Evolutionary conservation across 495 filamentous ascomycete species (phyloP).

Genomic region (Aspergillus cristatus): DNA sequence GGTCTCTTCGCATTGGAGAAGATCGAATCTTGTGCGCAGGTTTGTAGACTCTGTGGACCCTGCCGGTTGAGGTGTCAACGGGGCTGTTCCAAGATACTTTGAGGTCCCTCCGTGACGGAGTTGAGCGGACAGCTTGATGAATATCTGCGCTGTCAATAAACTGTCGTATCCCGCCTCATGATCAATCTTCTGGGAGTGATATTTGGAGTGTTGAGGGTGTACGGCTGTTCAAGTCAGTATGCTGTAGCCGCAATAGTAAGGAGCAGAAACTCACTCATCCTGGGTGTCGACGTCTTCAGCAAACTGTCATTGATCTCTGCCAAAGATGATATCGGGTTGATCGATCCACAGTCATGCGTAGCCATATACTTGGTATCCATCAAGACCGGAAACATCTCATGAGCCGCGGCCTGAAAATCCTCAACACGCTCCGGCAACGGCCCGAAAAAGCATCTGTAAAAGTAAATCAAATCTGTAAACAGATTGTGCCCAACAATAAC

Average conservation of each 20-base stretch:
- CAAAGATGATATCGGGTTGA: constrained; percentile 42
- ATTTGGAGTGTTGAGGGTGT: constrained; percentile 38
- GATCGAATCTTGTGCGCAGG: constrained; percentile 9
- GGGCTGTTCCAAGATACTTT: constrained; percentile 4
- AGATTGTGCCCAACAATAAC: constrained; percentile 70
- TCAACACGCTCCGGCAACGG: constrained; percentile 49
- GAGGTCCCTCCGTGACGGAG: constrained; percentile 24
- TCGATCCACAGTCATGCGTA: constrained; percentile 43
- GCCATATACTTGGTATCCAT: constrained; percentile 75
- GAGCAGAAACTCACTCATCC: constrained; percentile 31
- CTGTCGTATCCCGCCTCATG: constrained; percentile 74
- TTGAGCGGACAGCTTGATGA: constrained; percentile 50
- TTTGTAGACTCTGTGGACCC: too few relatives aligned
- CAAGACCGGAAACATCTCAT: constrained; percentile 55
- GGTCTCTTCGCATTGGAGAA: constrained; percentile 11
- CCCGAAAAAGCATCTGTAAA: constrained; percentile 63
- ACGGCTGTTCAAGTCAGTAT: constrained; percentile 10
- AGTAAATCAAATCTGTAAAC: constrained; percentile 63
- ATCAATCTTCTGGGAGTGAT: constrained; percentile 26
- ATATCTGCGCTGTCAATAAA: constrained; percentile 56
- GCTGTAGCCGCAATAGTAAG: not conserved
- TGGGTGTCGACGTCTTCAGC: constrained; percentile 25
- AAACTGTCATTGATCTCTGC: constrained; percentile 39
- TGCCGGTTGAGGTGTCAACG: not conserved
- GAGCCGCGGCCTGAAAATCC: constrained; percentile 47